Evolutionary conservation across 352 stramenopile species (phyloP).

Genomic region (Phytophthora sp.): DNA sequence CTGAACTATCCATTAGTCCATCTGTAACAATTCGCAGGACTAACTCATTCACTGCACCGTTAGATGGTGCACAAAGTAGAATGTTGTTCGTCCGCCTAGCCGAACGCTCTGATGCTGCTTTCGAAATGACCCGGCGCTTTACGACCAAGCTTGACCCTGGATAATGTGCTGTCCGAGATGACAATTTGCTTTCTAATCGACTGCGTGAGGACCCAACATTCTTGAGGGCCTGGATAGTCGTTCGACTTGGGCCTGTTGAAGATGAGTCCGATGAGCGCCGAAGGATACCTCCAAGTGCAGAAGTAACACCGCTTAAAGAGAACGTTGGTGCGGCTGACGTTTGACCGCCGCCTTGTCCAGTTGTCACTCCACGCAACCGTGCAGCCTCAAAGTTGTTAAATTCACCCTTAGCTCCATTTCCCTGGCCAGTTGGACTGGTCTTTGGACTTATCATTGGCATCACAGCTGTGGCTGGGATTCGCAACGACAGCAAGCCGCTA

Average conservation of each 20-base stretch:
- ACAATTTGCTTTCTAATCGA: slow-evolving; percentile 75
- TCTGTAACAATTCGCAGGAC: slow-evolving; percentile 88
- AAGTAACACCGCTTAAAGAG: slow-evolving; percentile 57
- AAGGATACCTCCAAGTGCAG: slow-evolving; percentile 64
- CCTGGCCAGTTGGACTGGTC: slow-evolving; percentile 21
- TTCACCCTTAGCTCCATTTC: slow-evolving; percentile 17
- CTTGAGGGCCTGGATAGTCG: slow-evolving; percentile 73
- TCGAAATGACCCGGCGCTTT: slow-evolving; percentile 55
- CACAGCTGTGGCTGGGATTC: slow-evolving; percentile 55
- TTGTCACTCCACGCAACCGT: slow-evolving; percentile 34
- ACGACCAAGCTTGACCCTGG: slow-evolving; percentile 45
- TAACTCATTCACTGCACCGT: slow-evolving; percentile 91
- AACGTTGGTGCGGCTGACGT: slow-evolving; percentile 41
- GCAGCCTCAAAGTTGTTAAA: slow-evolving; percentile 65
- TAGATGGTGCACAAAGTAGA: slow-evolving; percentile 89
- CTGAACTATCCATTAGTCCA: slow-evolving; percentile 69
- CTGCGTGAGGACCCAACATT: slow-evolving; percentile 56
- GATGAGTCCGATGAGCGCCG: slow-evolving; percentile 44
- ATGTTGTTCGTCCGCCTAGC: slow-evolving; percentile 63
- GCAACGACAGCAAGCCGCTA: slow-evolving; percentile 74
- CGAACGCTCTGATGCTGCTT: slow-evolving; percentile 27
- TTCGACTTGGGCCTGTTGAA: slow-evolving; percentile 37
- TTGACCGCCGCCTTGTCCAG: slow-evolving; percentile 11
- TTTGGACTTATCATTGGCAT: slow-evolving; percentile 34
- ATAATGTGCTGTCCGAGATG: slow-evolving; percentile 24